Evolutionary conservation across 192 early-diverging fungal genomes (phyloP).

Genomic region (Coemansia asiatica): DNA sequence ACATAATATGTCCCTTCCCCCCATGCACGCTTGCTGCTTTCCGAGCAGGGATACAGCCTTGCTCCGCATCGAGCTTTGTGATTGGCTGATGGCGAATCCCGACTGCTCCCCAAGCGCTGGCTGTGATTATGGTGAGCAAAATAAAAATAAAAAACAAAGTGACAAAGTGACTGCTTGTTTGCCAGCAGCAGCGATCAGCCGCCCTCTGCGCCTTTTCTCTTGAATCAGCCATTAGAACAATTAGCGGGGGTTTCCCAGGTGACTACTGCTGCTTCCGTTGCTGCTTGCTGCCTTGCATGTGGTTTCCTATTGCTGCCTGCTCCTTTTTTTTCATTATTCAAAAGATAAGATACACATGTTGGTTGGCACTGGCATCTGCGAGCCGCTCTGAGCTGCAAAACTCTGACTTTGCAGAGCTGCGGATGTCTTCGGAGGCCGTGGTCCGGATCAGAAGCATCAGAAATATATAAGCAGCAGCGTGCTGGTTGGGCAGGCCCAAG

Average conservation of each 20-base stretch:
- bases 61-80: too few species aligned
- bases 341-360: background rate
- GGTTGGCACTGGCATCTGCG: background rate
- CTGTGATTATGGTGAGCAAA: constrained; percentile 16
- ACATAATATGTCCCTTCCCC: background rate
- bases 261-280: background rate
- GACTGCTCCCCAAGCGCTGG: background rate
- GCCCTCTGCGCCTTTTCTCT: background rate
- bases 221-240: background rate
- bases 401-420: background rate
- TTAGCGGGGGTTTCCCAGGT: background rate
- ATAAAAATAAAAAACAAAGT: too few species aligned
- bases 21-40: background rate
- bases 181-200: background rate
- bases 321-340: background rate
- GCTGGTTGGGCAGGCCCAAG: background rate
- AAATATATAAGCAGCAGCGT: too few species aligned
- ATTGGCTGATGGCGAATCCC: background rate
- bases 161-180: constrained; percentile 4
- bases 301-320: background rate
- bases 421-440: background rate
- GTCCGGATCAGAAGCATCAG: too few species aligned
- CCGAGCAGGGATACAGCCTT: constrained; percentile 1
- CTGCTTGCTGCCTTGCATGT: background rate
- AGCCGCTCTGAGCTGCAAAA: background rate